Evolutionary conservation across 108 stramenopile genomes (phyloP).

Genomic region (Epithemia pelagica): DNA sequence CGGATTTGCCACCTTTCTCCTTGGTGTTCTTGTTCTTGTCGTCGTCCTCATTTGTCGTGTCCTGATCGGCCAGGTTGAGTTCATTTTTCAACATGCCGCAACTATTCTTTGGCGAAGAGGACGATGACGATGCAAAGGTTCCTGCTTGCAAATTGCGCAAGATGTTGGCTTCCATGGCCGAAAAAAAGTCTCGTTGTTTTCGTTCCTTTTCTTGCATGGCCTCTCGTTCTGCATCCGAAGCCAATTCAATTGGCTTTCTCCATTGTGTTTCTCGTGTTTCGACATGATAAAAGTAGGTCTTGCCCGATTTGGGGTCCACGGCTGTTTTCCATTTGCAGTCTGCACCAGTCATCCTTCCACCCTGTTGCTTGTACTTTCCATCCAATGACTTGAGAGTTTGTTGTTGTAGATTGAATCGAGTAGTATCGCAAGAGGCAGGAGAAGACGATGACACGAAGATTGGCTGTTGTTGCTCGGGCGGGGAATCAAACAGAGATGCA

Average conservation of each 20-base stretch:
- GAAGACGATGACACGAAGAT: not conserved
- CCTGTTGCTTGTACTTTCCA: no score
- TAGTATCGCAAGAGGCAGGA: not conserved
- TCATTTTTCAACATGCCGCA: not conserved
- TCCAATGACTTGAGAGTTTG: not conserved
- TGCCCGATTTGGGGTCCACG: conserved; percentile 58
- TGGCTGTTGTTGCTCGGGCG: no score
- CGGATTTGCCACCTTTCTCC: not conserved
- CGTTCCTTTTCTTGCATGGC: conserved; percentile 63
- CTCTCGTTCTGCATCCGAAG: conserved; percentile 43
- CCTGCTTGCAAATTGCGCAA: conserved; percentile 13
- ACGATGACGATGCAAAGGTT: not conserved
- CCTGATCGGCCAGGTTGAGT: not conserved
- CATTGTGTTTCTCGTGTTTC: conserved; percentile 90
- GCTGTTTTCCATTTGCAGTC: conserved; percentile 57
- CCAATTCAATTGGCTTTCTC: conserved; percentile 84
- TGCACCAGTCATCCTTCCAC: not conserved
- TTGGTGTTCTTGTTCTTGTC: not conserved
- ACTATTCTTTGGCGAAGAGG: not conserved
- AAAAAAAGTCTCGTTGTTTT: conserved; percentile 76
- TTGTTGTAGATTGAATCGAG: no score
- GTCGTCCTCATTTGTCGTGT: not conserved
- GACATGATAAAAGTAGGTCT: conserved; percentile 90
- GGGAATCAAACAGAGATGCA: not conserved
- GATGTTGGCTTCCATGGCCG: conserved; percentile 85